Percentiles rank a stretch among this genome's conserved stretches.
Conservation (phyloP, 257 asterid species). For the Forsythia viridissima region DNA sequence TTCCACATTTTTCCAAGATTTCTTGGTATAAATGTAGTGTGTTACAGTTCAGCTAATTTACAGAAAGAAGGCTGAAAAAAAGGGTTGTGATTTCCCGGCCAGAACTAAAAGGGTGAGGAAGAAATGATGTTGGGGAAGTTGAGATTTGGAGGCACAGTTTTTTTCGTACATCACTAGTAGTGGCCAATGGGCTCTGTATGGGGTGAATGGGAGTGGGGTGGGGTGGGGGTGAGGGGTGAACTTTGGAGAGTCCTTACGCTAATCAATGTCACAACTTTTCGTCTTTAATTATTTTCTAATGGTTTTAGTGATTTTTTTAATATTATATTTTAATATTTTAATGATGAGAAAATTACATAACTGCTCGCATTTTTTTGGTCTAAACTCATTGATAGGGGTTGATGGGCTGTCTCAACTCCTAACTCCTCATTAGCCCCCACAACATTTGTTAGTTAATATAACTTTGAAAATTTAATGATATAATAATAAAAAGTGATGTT, state of each 20-base stretch:
- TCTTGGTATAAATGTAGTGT: neutral
- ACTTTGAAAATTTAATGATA: neutral
- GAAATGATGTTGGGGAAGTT: slow-evolving; percentile 17
- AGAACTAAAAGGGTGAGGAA: slow-evolving; percentile 27
- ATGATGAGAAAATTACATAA: neutral
- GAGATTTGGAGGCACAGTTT: slow-evolving; percentile 54
- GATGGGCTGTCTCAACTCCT: neutral
- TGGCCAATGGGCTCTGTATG: neutral
- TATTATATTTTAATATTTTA: neutral
- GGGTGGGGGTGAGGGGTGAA: neutral
- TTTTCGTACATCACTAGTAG: slow-evolving; percentile 34
- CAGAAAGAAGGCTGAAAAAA: neutral
- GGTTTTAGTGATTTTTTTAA: neutral
- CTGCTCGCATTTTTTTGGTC: neutral
- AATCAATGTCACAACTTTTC: slow-evolving; percentile 1
- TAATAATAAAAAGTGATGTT: neutral
- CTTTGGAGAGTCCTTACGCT: neutral
- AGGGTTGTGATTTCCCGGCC: slow-evolving; percentile 32
- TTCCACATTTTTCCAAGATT: slow-evolving; percentile 32
- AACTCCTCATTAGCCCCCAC: neutral
- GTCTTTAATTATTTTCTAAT: neutral
- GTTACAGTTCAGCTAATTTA: neutral
- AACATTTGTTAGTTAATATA: neutral
- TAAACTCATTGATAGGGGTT: neutral
- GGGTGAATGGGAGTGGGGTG: slow-evolving; percentile 40